Evolutionary conservation across 2,329 filamentous ascomycete genomes (phyloP).

Genomic region (Penicillium occitanis): DNA sequence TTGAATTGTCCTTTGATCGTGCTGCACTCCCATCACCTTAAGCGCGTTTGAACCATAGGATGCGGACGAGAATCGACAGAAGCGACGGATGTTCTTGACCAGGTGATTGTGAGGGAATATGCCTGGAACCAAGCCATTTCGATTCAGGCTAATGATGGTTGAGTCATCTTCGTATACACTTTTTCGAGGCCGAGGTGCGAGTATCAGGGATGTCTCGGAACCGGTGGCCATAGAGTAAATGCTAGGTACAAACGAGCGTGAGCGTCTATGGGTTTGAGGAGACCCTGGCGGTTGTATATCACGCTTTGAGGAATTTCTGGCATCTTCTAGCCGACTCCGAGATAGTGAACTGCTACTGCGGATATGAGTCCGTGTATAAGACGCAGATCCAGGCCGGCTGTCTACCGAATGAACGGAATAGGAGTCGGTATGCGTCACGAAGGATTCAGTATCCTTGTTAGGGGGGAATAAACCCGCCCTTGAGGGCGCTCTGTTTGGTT

Average conservation of each 20-base stretch:
- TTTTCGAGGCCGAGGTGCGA: slow-evolving; percentile 43
- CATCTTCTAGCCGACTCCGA: slow-evolving; percentile 44
- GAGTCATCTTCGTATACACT: slow-evolving; percentile 49
- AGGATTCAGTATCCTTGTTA: slow-evolving; percentile 42
- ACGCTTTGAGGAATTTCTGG: slow-evolving; percentile 33
- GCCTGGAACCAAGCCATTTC: slow-evolving; percentile 47
- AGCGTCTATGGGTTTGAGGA: slow-evolving; percentile 33
- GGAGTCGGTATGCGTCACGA: slow-evolving; percentile 44
- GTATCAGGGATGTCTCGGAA: slow-evolving; percentile 47
- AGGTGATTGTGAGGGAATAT: slow-evolving; percentile 49
- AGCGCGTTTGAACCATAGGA: slow-evolving; percentile 50
- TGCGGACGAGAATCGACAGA: slow-evolving; percentile 49
- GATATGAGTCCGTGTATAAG: slow-evolving; percentile 40
- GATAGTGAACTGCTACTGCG: slow-evolving; percentile 47
- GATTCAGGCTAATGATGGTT: slow-evolving; percentile 45
- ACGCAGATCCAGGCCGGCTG: slow-evolving; percentile 40
- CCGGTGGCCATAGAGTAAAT: slow-evolving; percentile 48
- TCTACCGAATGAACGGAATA: slow-evolving; percentile 41
- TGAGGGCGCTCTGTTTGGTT: slow-evolving; percentile 23
- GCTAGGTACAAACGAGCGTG: slow-evolving; percentile 45
- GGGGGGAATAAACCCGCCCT: slow-evolving; percentile 36
- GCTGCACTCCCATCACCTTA: slow-evolving; percentile 47
- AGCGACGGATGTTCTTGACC: slow-evolving; percentile 48
- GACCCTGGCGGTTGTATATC: slow-evolving; percentile 32
- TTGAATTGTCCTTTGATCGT: slow-evolving; percentile 33